Evolutionary conservation across 1,284 basidiomycete genomes (phyloP), one percentile per base, ranked within the genome.

Genomic region (Ceratorhiza oryzae-sativae): DNA sequence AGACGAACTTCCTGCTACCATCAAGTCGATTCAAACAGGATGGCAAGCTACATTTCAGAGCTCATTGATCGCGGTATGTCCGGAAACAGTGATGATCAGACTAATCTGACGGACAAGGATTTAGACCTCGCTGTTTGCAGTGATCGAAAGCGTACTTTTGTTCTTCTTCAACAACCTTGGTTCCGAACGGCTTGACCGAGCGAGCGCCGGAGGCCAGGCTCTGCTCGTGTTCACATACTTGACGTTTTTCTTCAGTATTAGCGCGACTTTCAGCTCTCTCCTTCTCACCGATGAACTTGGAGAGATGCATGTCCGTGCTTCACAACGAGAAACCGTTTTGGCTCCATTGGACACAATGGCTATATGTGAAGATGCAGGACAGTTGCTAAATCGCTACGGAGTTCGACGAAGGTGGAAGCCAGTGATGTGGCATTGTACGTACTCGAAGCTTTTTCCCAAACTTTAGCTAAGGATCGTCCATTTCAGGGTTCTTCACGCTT

Each of bases 381-480:
- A 67, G 3, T 27, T 67, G 4, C n/a, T 67, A 8, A 42, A 55
- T 5, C 63, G 48, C 9, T 67, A 53, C 30, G 63, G 63, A 20
- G 62, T 36, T n/a, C 30, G 62, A 15, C 36, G 34, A 23, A 65
- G 48, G 9, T 65, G 62, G 62, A 34, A 34, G 39, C 62, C 62
- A 3, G 30, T 65, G 15, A 65, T 65, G 62, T 65, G 62, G 62
- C 62, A 65, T 34, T 65, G 62, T 65, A 34, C 62, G 62, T 65
- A 41, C 12, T 18, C 36, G 6, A 39, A 13, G 36, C 36, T n/a
- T n/a, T n/a, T n/a, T n/a, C n/a, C n/a, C n/a, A n/a, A n/a, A n/a
- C n/a, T n/a, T n/a, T n/a, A n/a, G n/a, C n/a, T n/a, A n/a, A n/a
- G n/a, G n/a, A n/a, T n/a, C n/a, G n/a, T n/a, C n/a, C n/a, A 39